Conservation (phyloP, 192 early-diverging fungal species). For the Backusella luteola region DNA sequence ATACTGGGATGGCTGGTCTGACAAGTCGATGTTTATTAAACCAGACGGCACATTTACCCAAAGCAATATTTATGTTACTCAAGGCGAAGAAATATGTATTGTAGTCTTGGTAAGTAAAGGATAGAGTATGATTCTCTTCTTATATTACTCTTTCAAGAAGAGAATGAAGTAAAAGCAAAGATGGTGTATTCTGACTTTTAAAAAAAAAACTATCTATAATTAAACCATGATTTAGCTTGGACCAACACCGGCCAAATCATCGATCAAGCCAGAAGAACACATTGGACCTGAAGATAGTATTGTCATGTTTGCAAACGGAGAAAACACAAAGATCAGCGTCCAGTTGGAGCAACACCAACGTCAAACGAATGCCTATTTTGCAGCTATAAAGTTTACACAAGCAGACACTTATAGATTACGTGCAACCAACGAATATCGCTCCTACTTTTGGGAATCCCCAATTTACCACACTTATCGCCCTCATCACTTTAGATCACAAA, state of each 20-base stretch:
- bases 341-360: constrained; percentile 24
- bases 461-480: constrained; percentile 26
- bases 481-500: constrained; percentile 17
- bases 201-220: not conserved
- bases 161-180: not conserved
- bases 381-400: constrained; percentile 25
- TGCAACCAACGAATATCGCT: constrained; percentile 26
- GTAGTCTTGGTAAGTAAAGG: constrained; percentile 26
- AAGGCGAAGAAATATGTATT: constrained; percentile 24
- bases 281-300: constrained; percentile 30
- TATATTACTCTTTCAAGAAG: not conserved
- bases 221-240: constrained; percentile 15
- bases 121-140: no score
- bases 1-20: constrained; percentile 30
- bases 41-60: constrained; percentile 26
- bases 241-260: constrained; percentile 25
- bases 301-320: constrained; percentile 17
- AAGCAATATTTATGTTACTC: constrained; percentile 10
- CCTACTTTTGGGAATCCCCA: constrained; percentile 33
- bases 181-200: not conserved
- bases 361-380: constrained; percentile 28
- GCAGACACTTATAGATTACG: constrained; percentile 27
- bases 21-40: constrained; percentile 25
- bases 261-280: constrained; percentile 14
- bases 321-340: constrained; percentile 17